Evolutionary conservation across 108 stramenopile species (phyloP).

Genomic region (Nitzschia palea): DNA sequence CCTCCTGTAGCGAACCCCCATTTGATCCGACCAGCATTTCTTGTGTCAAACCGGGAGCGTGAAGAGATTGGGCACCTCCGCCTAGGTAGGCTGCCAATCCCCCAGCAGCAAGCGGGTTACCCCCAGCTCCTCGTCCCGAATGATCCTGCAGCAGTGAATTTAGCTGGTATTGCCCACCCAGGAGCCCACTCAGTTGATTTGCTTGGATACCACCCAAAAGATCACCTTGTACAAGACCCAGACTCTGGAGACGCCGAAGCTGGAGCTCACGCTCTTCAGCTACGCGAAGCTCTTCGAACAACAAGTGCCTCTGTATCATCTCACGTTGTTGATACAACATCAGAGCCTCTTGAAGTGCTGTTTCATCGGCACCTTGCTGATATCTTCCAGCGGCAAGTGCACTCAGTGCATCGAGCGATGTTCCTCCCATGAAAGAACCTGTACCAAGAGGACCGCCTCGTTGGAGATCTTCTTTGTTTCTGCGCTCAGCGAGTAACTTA

Average conservation of each 20-base stretch:
- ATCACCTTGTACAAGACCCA: slow-evolving; percentile 2
- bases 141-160: neutral
- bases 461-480: neutral
- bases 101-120: neutral
- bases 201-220: neutral
- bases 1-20: neutral
- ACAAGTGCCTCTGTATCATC: slow-evolving; percentile 5
- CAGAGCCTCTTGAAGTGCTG: neutral
- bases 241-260: slow-evolving; percentile 6
- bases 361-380: neutral
- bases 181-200: neutral
- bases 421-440: neutral
- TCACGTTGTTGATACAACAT: neutral
- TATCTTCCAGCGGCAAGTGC: slow-evolving; percentile 2
- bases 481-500: neutral
- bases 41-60: neutral
- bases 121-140: neutral
- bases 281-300: slow-evolving; percentile 14
- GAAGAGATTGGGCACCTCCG: neutral
- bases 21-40: neutral
- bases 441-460: neutral
- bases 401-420: neutral
- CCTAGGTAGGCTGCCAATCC: too few species aligned
- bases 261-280: slow-evolving; percentile 15
- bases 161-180: neutral